Evolutionary conservation across 1,139 yeast genomes (phyloP).

Genomic region (Pichia sp.): DNA sequence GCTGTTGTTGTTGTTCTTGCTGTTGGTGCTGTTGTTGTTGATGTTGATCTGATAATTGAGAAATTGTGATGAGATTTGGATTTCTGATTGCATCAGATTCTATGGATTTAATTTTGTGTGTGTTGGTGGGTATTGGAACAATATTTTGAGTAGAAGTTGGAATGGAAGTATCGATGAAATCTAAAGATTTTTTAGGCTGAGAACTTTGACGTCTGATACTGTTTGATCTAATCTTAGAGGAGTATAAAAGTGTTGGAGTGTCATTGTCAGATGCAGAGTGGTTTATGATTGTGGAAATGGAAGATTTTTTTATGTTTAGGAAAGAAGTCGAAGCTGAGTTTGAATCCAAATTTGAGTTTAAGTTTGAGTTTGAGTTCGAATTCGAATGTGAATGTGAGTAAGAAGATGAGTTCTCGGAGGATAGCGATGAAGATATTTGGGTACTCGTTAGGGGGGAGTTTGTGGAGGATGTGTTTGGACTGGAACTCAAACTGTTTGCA

Average conservation of each 20-base stretch:
- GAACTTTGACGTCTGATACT: conserved; percentile 9
- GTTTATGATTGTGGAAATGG: neutral
- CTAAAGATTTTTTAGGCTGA: conserved; percentile 4
- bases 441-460: too few relatives aligned
- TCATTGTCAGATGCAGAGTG: neutral
- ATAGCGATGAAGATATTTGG: too few relatives aligned
- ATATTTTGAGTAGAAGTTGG: neutral
- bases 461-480: too few relatives aligned
- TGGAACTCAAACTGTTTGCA: too few relatives aligned
- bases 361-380: neutral
- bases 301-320: neutral
- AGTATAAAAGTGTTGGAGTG: conserved; percentile 8
- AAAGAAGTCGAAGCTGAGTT: conserved; percentile 5
- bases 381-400: neutral
- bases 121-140: neutral
- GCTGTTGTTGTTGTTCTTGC: neutral
- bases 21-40: neutral
- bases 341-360: conserved; percentile 6
- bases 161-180: conserved; percentile 9
- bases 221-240: conserved; percentile 4
- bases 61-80: neutral
- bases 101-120: conserved; percentile 1
- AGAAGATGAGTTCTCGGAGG: neutral
- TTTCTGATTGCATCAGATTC: too few relatives aligned
- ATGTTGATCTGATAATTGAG: too few relatives aligned